A percentile compares a stretch with the other conserved stretches of the same genome.
These are phyloP conservation scores for Jacaranda copaia DNA, from an alignment of 257 asterid genomes.

Conservation along the genomic window DNA sequence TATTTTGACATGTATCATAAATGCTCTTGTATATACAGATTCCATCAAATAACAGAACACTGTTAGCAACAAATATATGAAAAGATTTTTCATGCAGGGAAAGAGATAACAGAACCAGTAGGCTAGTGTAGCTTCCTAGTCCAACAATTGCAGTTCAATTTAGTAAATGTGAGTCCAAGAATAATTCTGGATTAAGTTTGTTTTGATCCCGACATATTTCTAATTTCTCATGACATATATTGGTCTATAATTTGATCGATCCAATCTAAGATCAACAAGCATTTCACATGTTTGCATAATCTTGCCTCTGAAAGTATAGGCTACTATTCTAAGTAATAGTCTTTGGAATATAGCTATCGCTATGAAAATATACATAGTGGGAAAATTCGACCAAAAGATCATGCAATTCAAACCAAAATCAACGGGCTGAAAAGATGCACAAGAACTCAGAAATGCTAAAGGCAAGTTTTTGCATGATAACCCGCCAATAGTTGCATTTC, in stretches of 20 bases:
- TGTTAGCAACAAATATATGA: not conserved
- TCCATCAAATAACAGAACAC: not conserved
- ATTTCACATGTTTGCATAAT: not conserved
- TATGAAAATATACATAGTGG: not conserved
- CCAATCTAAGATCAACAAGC: not conserved
- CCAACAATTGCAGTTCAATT: not conserved
- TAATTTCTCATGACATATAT: not conserved
- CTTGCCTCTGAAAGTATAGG: not conserved
- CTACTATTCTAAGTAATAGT: not conserved
- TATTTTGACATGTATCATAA: slow-evolving; percentile 4
- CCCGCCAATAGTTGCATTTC: not conserved
- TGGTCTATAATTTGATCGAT: not conserved
- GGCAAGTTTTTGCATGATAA: not conserved
- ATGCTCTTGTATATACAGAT: slow-evolving; percentile 28
- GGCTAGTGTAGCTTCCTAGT: not conserved
- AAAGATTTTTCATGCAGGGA: not conserved
- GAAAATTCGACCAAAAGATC: too few relatives aligned
- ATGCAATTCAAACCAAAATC: not conserved
- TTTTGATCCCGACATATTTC: not conserved
- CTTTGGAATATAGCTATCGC: too few relatives aligned
- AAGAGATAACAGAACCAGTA: too few relatives aligned
- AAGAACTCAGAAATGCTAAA: not conserved
- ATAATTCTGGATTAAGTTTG: not conserved
- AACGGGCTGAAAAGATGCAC: not conserved
- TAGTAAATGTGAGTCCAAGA: not conserved